Percentiles rank a stretch among this genome's conserved stretches.
Evolutionary conservation across 441 rosid genomes (phyloP).

Genomic region (Adansonia gregorii): DNA sequence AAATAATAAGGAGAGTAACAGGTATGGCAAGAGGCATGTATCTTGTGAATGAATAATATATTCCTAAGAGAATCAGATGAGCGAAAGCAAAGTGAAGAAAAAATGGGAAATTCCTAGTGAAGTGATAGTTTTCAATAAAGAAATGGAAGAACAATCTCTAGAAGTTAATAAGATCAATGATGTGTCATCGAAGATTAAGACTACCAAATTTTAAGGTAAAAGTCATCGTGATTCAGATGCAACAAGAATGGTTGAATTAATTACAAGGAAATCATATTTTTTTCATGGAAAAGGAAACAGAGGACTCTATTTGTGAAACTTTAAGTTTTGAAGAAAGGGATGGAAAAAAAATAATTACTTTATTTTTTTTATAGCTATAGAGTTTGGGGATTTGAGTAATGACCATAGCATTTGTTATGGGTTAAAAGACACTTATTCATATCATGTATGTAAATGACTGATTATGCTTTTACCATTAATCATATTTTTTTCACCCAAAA

Average conservation of each 20-base stretch:
- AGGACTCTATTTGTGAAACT: constrained; percentile 53
- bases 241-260: constrained; percentile 76
- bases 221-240: constrained; percentile 88
- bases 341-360: too few relatives aligned
- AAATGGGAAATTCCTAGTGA: constrained; percentile 80
- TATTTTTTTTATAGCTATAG: neutral
- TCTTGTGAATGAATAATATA: constrained; percentile 43
- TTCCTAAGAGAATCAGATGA: constrained; percentile 35
- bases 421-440: neutral
- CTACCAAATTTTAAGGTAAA: constrained; percentile 45
- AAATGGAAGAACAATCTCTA: constrained; percentile 43
- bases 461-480: neutral
- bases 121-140: constrained; percentile 42
- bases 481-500: too few relatives aligned
- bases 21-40: constrained; percentile 67
- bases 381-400: neutral
- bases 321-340: constrained; percentile 47
- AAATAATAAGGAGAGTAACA: constrained; percentile 54
- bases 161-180: constrained; percentile 29
- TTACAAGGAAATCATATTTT: constrained; percentile 65
- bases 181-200: constrained; percentile 68
- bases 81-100: constrained; percentile 70
- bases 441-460: neutral
- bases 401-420: constrained; percentile 55
- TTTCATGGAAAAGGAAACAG: constrained; percentile 36